Evolutionary conservation across 1,139 yeast species (phyloP), one percentile per base, ranked within the genome.

Genomic region (Suhomyces bokatorum): DNA sequence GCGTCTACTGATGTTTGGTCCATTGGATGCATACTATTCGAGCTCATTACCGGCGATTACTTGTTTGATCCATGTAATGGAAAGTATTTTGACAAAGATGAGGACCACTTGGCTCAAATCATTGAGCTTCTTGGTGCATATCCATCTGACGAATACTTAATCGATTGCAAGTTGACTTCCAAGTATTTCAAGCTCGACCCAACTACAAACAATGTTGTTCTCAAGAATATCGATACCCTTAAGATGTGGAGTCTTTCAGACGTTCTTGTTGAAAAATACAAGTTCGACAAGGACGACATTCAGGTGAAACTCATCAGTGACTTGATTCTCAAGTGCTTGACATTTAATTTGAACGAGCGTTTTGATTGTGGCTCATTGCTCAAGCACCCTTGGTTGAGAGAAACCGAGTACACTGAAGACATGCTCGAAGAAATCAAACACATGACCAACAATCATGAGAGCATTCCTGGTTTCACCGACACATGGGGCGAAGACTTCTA

Each of bases 1-100:
- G 86, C 90, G 35, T 80, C 87, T 40, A 81, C 90, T 1, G 96
- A 88, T 61, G 70, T 86, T 38, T 88, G 96, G 96, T 83, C 91
- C 32, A 70, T 83, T 60, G 95, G 91, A 0, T 88, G 96, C 66
- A 73, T 89, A 56, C 69, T 85, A 6, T 88, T 88, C 62, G 96
- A 88, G 65, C 72, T 88, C 33, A 66, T 88, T 42, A 87, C 96
- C 3, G 95, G 95, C 4, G 96, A 89, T 63, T 88, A 84, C 57
- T 65, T 88, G 42, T 89, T 88, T 64, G 95, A 87, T 60, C 96
- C 96, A 10, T 85, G 81, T 45, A 77, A 76, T 44, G 89, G 90
- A 8, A 68, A 70, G 43, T 58, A 63, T 13, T 87, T 84, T 59
- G 67, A 76, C 47, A 85, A 86, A 59, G 90, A 87, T 60, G 96